These are phyloP conservation scores for Yarrowia keelungensis DNA, from an alignment of 805 yeast genomes.

Conservation along the genomic window DNA sequence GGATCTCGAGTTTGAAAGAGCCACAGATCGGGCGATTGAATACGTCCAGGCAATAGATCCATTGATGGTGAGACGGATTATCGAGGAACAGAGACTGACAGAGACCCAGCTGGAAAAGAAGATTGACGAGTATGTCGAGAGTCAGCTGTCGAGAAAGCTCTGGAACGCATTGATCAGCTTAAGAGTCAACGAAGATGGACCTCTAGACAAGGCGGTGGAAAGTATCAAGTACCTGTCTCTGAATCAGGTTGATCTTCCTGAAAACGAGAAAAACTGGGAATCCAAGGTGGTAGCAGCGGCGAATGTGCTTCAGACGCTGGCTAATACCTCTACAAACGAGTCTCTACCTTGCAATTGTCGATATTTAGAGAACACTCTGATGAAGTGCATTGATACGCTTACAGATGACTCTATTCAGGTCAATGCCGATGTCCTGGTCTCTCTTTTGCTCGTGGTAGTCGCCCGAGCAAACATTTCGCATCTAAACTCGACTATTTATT, in stretches of 20 bases:
- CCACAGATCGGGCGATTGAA: slow-evolving; percentile 49
- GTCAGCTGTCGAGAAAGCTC: slow-evolving; percentile 67
- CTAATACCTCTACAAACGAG: slow-evolving; percentile 39
- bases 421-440: slow-evolving; percentile 83
- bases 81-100: slow-evolving; percentile 44
- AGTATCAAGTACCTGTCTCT: slow-evolving; percentile 51
- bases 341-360: slow-evolving; percentile 24
- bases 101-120: slow-evolving; percentile 54
- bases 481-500: slow-evolving; percentile 68
- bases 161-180: slow-evolving; percentile 59
- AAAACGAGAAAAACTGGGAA: slow-evolving; percentile 50
- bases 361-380: slow-evolving; percentile 18
- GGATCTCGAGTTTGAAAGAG: slow-evolving; percentile 46
- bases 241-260: slow-evolving; percentile 55
- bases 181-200: slow-evolving; percentile 45
- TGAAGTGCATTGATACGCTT: slow-evolving; percentile 18
- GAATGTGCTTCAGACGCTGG: slow-evolving; percentile 55
- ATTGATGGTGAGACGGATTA: slow-evolving; percentile 44
- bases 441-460: slow-evolving; percentile 74
- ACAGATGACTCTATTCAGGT: slow-evolving; percentile 47
- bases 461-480: slow-evolving; percentile 65
- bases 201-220: slow-evolving; percentile 44
- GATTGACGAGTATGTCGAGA: slow-evolving; percentile 76
- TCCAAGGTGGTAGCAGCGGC: slow-evolving; percentile 60
- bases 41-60: slow-evolving; percentile 50